phyloP scores from a whole-genome alignment of 148 eudicot species.

The Pouteria glomerata region DNA sequence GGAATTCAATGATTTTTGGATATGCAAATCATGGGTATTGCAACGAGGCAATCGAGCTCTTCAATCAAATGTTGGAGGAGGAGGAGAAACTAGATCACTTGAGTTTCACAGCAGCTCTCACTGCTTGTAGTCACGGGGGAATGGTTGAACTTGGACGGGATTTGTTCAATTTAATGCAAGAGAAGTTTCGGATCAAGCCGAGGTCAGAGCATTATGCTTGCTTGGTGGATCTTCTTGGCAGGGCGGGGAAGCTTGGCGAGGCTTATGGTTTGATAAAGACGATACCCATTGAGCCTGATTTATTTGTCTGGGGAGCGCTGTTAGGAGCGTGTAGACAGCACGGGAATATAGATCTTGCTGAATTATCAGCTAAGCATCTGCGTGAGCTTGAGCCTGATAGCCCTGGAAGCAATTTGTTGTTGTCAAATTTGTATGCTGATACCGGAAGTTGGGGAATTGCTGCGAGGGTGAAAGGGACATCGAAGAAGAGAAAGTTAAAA shows the following conservation, averaged over 20 bases:
- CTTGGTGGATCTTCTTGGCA: constrained; percentile 69
- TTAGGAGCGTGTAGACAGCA: constrained; percentile 71
- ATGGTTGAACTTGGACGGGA: constrained; percentile 53
- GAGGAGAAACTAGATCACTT: constrained; percentile 55
- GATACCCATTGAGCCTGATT: constrained; percentile 62
- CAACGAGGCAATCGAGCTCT: constrained; percentile 59
- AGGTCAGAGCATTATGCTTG: constrained; percentile 88
- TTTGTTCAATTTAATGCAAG: constrained; percentile 54
- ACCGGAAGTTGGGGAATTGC: constrained; percentile 54
- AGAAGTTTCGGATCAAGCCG: constrained; percentile 39
- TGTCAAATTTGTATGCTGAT: constrained; percentile 61
- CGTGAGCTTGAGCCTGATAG: constrained; percentile 70
- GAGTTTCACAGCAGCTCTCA: constrained; percentile 76
- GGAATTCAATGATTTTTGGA: constrained; percentile 95
- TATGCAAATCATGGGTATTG: constrained; percentile 75
- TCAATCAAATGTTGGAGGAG: constrained; percentile 42
- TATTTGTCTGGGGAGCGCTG: constrained; percentile 79
- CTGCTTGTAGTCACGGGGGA: constrained; percentile 71
- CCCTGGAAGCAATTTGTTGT: constrained; percentile 50
- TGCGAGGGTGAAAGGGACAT: constrained; percentile 44
- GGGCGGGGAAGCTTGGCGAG: constrained; percentile 56
- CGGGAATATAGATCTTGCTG: constrained; percentile 57
- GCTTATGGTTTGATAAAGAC: constrained; percentile 53
- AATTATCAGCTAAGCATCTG: constrained; percentile 55
- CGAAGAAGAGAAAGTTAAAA: constrained; percentile 46